A percentile compares a stretch with the other conserved stretches of the same genome.
These are phyloP conservation scores for Phytophthora sp. DNA, from an alignment of 352 stramenopile genomes.

Conservation along the genomic window DNA sequence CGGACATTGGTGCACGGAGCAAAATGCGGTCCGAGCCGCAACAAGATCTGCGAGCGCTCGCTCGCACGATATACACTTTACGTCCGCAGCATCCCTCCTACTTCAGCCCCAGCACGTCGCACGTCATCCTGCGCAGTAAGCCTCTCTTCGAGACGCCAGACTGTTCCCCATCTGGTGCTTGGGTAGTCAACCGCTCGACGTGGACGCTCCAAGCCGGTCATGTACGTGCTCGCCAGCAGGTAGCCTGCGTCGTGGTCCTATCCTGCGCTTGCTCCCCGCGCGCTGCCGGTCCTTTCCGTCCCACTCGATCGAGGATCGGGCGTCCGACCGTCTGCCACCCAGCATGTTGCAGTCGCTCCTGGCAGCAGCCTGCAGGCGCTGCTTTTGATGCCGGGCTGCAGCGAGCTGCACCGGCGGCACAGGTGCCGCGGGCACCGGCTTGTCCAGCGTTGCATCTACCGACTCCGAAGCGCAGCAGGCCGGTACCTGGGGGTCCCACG, in stretches of 20 bases:
- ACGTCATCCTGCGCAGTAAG: neutral
- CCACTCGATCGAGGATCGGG: constrained; percentile 15
- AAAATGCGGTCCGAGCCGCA: too few relatives aligned
- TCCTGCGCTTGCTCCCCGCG: constrained; percentile 28
- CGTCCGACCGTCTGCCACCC: constrained; percentile 28
- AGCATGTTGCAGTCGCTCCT: constrained; percentile 16
- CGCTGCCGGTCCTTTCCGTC: constrained; percentile 31
- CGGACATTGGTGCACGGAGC: too few relatives aligned
- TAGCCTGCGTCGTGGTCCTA: constrained; percentile 10
- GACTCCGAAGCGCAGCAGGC: neutral
- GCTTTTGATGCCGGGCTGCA: constrained; percentile 4
- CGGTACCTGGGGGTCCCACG: neutral
- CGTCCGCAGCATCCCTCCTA: neutral
- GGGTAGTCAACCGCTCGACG: neutral
- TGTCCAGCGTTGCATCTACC: constrained; percentile 9
- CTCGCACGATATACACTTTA: neutral
- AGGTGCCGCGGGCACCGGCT: neutral
- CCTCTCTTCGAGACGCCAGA: neutral
- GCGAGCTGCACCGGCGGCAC: neutral
- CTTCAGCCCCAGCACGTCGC: neutral
- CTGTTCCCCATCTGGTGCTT: constrained; percentile 1
- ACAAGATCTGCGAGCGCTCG: too few relatives aligned
- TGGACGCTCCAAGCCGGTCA: neutral
- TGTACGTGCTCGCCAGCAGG: constrained; percentile 36
- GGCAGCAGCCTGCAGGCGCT: neutral